A percentile compares a stretch with the other conserved stretches of the same genome.
Conservation (phyloP, 352 stramenopile genomes). For the Phytophthora quininea region DNA sequence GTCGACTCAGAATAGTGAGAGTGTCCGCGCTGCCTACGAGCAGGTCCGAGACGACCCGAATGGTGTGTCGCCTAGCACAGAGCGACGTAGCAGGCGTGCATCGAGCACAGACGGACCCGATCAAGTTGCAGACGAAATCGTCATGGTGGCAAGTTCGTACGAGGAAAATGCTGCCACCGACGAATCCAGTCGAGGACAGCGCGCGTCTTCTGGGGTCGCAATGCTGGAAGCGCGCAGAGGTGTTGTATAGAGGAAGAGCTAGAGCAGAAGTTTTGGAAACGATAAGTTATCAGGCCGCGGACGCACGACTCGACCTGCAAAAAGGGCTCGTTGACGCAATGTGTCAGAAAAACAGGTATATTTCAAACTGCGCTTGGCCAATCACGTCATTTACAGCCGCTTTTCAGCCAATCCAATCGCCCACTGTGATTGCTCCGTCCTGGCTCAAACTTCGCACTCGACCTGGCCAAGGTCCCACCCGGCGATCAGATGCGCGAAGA, state of each 20-base stretch:
- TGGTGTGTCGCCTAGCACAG: background rate
- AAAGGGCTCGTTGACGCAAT: background rate
- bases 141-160: slow-evolving; percentile 24
- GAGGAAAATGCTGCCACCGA: slow-evolving; percentile 20
- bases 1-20: slow-evolving; percentile 18
- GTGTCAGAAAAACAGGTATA: background rate
- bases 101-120: background rate
- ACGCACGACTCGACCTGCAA: too few species aligned
- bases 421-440: background rate
- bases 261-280: slow-evolving; percentile 1
- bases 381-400: slow-evolving; percentile 8
- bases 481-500: slow-evolving; percentile 26
- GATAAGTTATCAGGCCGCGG: slow-evolving; percentile 28
- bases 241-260: slow-evolving; percentile 12
- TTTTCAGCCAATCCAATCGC: slow-evolving; percentile 26
- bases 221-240: slow-evolving; percentile 30
- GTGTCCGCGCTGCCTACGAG: slow-evolving; percentile 16
- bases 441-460: too few species aligned
- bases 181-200: slow-evolving; percentile 8
- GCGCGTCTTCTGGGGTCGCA: slow-evolving; percentile 16
- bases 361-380: slow-evolving; percentile 2
- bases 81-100: slow-evolving; percentile 8
- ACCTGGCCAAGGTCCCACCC: background rate
- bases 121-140: slow-evolving; percentile 20
- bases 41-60: slow-evolving; percentile 18